These are phyloP conservation scores for Termitomyces sp. DNA, from an alignment of 768 basidiomycete genomes.

Conservation along the genomic window DNA sequence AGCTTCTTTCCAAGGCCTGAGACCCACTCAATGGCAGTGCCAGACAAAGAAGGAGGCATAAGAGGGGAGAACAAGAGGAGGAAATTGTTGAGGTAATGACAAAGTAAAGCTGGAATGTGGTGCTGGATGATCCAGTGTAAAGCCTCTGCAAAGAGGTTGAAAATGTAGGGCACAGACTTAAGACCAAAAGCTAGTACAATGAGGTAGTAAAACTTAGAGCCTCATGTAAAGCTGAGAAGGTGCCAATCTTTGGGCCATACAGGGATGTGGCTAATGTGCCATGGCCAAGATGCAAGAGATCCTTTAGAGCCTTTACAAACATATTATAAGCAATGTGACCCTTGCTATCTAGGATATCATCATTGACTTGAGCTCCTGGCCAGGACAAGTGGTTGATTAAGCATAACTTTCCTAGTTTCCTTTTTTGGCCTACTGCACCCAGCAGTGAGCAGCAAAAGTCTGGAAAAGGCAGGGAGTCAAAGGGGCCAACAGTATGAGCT, in stretches of 20 bases:
- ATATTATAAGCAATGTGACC: neutral
- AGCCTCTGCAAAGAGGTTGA: too few species aligned
- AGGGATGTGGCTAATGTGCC: too few species aligned
- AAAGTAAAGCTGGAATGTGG: too few species aligned
- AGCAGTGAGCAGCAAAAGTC: too few species aligned
- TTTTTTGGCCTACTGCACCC: neutral
- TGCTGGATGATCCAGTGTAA: too few species aligned
- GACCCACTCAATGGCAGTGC: conserved; percentile 15
- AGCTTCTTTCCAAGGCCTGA: conserved; percentile 14
- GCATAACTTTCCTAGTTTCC: neutral
- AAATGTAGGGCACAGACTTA: too few species aligned
- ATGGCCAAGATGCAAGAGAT: too few species aligned
- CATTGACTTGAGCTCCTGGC: neutral
- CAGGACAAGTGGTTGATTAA: neutral
- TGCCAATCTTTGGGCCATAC: too few species aligned
- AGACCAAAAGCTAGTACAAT: too few species aligned
- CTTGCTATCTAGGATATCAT: too few species aligned
- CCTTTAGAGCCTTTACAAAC: neutral
- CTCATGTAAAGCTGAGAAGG: too few species aligned
- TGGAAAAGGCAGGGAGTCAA: neutral
- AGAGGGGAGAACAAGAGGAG: neutral
- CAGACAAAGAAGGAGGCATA: neutral
- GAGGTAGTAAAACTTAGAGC: too few species aligned
- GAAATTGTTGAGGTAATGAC: neutral
- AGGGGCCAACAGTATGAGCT: neutral